These are phyloP conservation scores for Phanerodontia chrysosporium DNA, from an alignment of 768 basidiomycete genomes.

Conservation along the genomic window DNA sequence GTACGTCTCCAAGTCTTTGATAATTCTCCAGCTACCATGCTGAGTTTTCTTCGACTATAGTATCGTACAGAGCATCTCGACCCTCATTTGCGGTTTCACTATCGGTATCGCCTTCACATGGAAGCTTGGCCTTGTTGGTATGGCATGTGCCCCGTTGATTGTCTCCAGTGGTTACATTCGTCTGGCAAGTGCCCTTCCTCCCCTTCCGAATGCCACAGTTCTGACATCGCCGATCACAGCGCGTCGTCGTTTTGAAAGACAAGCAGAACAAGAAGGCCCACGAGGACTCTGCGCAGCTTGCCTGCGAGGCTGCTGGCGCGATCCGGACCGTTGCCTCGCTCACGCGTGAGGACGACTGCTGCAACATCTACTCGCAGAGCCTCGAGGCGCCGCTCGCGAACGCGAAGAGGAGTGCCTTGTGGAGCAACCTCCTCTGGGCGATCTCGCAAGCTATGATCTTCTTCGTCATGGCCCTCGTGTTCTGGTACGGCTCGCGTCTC, in stretches of 20 bases:
- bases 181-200: conserved; percentile 26
- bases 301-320: conserved; percentile 85
- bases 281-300: conserved; percentile 76
- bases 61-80: conserved; percentile 73
- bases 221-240: not conserved
- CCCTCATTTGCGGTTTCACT: conserved; percentile 63
- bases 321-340: conserved; percentile 88
- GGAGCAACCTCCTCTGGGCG: conserved; percentile 62
- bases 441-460: conserved; percentile 70
- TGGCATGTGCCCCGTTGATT: conserved; percentile 69
- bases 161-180: conserved; percentile 81
- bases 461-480: conserved; percentile 77
- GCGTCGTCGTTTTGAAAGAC: conserved; percentile 85
- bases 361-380: conserved; percentile 57
- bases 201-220: not conserved
- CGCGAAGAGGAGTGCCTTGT: conserved; percentile 59
- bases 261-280: conserved; percentile 76
- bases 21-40: not conserved
- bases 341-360: conserved; percentile 80
- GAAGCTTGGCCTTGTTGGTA: conserved; percentile 77
- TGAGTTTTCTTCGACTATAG: not conserved
- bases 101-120: conserved; percentile 77
- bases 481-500: conserved; percentile 69
- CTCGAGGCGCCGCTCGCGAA: conserved; percentile 64
- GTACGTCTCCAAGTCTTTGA: not conserved